Conservation (phyloP, 495 filamentous ascomycete species). For the Penicillium maclennaniae region DNA sequence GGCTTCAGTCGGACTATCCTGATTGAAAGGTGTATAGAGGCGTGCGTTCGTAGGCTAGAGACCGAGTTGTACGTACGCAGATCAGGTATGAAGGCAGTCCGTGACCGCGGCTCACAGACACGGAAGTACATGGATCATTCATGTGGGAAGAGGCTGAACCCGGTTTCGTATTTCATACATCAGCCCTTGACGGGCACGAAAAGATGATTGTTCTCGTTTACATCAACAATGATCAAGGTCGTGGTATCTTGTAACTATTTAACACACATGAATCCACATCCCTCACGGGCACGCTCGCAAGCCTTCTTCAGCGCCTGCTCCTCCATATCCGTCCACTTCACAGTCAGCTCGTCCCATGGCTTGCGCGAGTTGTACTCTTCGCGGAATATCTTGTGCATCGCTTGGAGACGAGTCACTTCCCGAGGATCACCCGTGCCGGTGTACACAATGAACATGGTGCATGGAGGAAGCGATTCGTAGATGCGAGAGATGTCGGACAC, state of each 20-base stretch:
- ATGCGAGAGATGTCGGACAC: slow-evolving; percentile 61
- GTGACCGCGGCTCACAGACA: too few species aligned
- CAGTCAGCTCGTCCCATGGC: slow-evolving; percentile 82
- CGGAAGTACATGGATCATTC: too few species aligned
- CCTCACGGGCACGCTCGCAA: slow-evolving; percentile 63
- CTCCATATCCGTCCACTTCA: slow-evolving; percentile 89
- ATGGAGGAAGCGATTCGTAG: slow-evolving; percentile 71
- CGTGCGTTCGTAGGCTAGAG: too few species aligned
- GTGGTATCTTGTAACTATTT: slow-evolving; percentile 44
- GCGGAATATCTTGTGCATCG: slow-evolving; percentile 67
- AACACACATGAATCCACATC: slow-evolving; percentile 77
- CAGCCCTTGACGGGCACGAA: neutral
- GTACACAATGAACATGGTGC: slow-evolving; percentile 85
- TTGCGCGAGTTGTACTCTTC: slow-evolving; percentile 68
- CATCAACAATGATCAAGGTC: neutral
- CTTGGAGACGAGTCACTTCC: slow-evolving; percentile 68
- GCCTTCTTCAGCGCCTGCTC: slow-evolving; percentile 74
- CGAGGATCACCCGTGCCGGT: slow-evolving; percentile 85
- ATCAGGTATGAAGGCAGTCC: too few species aligned
- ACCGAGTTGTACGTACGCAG: too few species aligned
- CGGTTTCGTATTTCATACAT: neutral
- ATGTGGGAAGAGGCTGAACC: too few species aligned
- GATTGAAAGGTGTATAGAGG: too few species aligned
- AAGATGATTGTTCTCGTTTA: neutral
- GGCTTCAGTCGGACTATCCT: too few species aligned